phyloP scores from a whole-genome alignment of 495 filamentous ascomycete species.

The Pyrenula massariospora region DNA sequence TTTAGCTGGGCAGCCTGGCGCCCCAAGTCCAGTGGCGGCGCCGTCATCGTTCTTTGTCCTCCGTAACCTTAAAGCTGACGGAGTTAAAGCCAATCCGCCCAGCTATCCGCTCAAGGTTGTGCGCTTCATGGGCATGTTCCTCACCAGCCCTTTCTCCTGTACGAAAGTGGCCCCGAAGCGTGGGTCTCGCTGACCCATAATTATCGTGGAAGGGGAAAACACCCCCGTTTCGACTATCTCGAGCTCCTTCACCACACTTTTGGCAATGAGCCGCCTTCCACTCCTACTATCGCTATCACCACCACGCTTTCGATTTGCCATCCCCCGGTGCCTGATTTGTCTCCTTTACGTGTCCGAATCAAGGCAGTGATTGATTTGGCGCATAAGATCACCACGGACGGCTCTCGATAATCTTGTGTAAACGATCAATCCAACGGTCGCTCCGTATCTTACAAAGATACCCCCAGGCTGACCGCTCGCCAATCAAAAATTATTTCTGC shows the following conservation, averaged over 20 bases:
- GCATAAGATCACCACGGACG: background rate
- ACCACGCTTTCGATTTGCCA: background rate
- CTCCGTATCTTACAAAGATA: too few species aligned
- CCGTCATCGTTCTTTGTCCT: background rate
- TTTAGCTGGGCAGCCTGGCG: background rate
- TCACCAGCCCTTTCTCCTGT: background rate
- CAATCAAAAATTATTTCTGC: too few species aligned
- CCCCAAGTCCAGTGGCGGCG: background rate
- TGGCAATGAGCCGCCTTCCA: background rate
- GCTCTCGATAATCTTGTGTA: background rate
- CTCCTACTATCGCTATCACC: background rate
- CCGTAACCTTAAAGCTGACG: background rate
- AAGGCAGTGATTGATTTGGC: background rate
- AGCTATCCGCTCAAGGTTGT: too few species aligned
- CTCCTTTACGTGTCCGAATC: background rate
- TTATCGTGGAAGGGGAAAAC: background rate
- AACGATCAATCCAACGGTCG: background rate
- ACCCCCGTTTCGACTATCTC: background rate
- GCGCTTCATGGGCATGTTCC: background rate
- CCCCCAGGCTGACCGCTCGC: too few species aligned
- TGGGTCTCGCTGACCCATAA: background rate
- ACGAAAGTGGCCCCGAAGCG: background rate
- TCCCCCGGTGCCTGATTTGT: background rate
- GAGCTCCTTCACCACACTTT: background rate
- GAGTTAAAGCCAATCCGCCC: background rate